Conservation (phyloP, 345 rosid species). For the Camelina hispida region DNA sequence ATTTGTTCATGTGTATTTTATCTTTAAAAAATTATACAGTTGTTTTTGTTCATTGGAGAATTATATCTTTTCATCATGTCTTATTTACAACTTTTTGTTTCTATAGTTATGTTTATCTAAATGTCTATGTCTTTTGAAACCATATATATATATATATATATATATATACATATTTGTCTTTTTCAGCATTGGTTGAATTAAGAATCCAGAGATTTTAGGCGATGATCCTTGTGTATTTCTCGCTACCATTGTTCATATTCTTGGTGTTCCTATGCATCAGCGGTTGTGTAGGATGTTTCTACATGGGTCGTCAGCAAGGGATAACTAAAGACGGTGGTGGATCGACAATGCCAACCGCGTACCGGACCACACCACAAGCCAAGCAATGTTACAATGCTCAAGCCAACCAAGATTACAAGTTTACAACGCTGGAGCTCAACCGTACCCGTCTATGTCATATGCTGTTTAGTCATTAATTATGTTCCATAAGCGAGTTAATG, state of each 20-base stretch:
- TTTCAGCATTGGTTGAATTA: neutral
- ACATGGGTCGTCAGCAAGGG: conserved; percentile 31
- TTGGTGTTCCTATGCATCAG: conserved; percentile 27
- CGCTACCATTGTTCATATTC: conserved; percentile 37
- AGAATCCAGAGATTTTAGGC: neutral
- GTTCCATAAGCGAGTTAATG: neutral
- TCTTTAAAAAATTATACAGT: too few species aligned
- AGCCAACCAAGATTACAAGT: conserved; percentile 37
- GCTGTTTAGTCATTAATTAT: conserved; percentile 37
- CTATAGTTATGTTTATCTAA: too few species aligned
- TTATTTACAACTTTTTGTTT: too few species aligned
- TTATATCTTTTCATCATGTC: too few species aligned
- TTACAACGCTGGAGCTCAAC: conserved; percentile 40
- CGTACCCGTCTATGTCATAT: conserved; percentile 28
- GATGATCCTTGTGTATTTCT: conserved; percentile 22
- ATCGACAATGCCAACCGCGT: conserved; percentile 30
- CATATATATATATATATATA: too few species aligned
- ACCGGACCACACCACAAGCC: conserved; percentile 27
- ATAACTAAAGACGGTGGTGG: neutral
- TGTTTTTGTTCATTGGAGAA: too few species aligned
- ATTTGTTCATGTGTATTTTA: too few species aligned
- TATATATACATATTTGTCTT: too few species aligned
- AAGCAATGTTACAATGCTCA: conserved; percentile 40
- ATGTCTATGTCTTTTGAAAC: too few species aligned
- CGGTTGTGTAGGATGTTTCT: conserved; percentile 45